These are phyloP conservation scores for Linnemannia hyalina DNA, from an alignment of 192 early-diverging fungal genomes.

Conservation along the genomic window DNA sequence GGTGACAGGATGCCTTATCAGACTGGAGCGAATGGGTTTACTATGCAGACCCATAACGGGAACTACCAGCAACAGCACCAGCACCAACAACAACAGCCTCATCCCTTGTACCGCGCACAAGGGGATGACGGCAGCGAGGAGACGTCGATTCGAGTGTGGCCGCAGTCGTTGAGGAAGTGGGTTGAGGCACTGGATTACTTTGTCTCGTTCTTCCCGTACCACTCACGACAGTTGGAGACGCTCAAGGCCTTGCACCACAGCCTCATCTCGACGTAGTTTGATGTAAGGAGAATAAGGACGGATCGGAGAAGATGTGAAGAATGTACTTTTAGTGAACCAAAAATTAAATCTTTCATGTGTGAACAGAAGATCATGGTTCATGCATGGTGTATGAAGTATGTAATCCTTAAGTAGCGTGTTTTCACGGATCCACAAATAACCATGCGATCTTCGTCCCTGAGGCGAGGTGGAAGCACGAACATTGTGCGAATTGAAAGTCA, in stretches of 20 bases:
- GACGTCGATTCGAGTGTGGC: constrained; percentile 57
- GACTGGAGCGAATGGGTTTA: constrained; percentile 35
- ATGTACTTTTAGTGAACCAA: not conserved
- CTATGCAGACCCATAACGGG: constrained; percentile 15
- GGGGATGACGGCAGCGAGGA: constrained; percentile 22
- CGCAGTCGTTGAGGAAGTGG: constrained; percentile 65
- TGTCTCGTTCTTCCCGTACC: constrained; percentile 67
- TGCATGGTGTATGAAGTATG: not conserved
- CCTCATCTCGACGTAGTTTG: constrained; percentile 40
- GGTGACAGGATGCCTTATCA: constrained; percentile 11
- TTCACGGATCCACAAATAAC: no score
- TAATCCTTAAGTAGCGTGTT: no score
- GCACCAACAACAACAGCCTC: not conserved
- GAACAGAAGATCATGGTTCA: no score
- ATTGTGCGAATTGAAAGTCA: no score
- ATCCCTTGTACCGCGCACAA: not conserved
- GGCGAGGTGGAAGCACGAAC: no score
- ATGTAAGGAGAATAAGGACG: not conserved
- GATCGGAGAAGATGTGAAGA: no score
- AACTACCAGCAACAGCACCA: not conserved
- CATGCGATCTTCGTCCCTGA: no score
- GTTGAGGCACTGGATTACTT: constrained; percentile 66
- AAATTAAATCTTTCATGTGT: no score
- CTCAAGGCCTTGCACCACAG: constrained; percentile 58
- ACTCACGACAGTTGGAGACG: constrained; percentile 55